Base-by-base conservation (phyloP, 106 monocot genomes). In the Triglochin maritima region DNA sequence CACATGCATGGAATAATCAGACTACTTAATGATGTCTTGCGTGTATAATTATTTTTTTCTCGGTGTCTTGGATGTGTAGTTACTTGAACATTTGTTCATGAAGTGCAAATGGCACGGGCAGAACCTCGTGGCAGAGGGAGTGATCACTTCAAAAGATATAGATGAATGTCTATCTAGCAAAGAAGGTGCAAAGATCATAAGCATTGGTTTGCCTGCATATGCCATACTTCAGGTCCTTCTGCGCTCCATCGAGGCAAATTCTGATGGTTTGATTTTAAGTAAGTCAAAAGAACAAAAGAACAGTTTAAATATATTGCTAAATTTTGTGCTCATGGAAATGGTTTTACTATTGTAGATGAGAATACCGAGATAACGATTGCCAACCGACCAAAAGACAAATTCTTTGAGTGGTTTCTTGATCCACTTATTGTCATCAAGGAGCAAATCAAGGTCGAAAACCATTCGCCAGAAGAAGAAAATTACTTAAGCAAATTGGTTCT, bases 371-470 rank as follows among this genome's bases (percentile, higher is more conserved):
- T 98, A 79, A 92, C 92, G 53, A 63, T 68, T 57, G 61, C 71
- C 45, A 98, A 92, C 60, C 79, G 82, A 64, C 96, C 92, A 2
- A 88, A 81, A 69, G 83, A 88, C 52, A 69, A 65, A 11, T 70
- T 98, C 54, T 98, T 84, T 17, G 88, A 92, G 60, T 98, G 81
- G 80, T 98, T 98, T 69, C 84, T 98, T 71, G 92, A 98, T 6
- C 98, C 98, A 41, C 67, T 98, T 9, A 49, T 98, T 84, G 68
- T 92, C 56, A 76, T 98, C 46, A 98, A 92, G 79, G 80, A 98
- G 41, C 98, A 98, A 64, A 88, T 98, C 9, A 84, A 50, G 55
- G 78, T 77, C 41, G 84, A 86, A 59, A 82, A 86, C 29, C 77
- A 92, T 4, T 63, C 84, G 6, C 69, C 84, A 52, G 86, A 88